A percentile compares a stretch with the other conserved stretches of the same genome.
Conservation (phyloP, 2,329 filamentous ascomycete species). For the Colletotrichum brevisporum region DNA sequence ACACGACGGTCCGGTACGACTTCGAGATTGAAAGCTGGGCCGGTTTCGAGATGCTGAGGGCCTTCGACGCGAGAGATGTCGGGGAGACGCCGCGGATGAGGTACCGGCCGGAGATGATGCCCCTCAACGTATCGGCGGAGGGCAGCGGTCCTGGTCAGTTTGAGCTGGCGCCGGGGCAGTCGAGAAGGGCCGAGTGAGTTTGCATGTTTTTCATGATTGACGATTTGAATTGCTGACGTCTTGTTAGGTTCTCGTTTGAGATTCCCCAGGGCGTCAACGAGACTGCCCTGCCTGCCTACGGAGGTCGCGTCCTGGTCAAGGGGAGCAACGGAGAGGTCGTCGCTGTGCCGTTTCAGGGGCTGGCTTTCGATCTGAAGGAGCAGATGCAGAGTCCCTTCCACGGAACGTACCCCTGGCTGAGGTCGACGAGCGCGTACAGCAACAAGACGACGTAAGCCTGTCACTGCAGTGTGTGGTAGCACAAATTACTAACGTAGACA, state of each 20-base stretch:
- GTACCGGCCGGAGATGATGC: constrained; percentile 41
- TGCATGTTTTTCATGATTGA: background rate
- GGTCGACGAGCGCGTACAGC: constrained; percentile 19
- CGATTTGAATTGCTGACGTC: background rate
- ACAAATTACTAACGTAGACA: background rate
- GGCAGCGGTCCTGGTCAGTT: constrained; percentile 40
- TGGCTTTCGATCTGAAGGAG: constrained; percentile 34
- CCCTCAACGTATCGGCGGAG: constrained; percentile 37
- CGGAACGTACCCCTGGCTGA: constrained; percentile 35
- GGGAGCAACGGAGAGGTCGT: constrained; percentile 50
- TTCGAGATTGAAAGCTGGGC: constrained; percentile 38
- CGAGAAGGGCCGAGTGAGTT: constrained; percentile 29
- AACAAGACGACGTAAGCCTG: constrained; percentile 35
- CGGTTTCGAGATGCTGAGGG: constrained; percentile 44
- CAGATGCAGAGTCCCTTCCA: constrained; percentile 37
- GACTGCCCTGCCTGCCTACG: constrained; percentile 49
- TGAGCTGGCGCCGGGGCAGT: constrained; percentile 23
- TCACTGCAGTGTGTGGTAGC: too few species aligned
- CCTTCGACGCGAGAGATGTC: constrained; percentile 17
- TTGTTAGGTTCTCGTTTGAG: constrained; percentile 42
- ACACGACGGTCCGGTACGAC: constrained; percentile 12
- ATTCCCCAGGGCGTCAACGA: constrained; percentile 47
- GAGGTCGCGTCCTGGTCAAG: constrained; percentile 50
- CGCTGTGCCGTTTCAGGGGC: constrained; percentile 46
- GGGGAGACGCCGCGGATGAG: constrained; percentile 38